Conservation (phyloP, 345 rosid species). For the Pistacia atlantica region DNA sequence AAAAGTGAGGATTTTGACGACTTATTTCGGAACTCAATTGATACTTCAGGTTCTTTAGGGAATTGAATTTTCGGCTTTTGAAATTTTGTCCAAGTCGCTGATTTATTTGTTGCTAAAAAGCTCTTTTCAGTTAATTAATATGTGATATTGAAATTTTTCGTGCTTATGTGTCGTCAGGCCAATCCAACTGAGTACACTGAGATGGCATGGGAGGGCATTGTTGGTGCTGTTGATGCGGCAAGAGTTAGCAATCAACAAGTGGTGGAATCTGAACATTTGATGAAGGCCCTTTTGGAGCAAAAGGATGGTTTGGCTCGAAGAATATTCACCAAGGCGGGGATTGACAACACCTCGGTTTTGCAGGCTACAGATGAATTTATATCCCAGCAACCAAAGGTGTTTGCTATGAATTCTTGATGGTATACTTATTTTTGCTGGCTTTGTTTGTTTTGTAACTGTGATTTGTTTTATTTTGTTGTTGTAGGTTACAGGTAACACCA, state of each 20-base stretch:
- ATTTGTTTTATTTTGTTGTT: neutral
- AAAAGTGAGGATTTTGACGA: neutral
- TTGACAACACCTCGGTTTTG: conserved; percentile 67
- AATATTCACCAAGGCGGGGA: conserved; percentile 73
- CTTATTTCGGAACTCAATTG: neutral
- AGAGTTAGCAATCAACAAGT: conserved; percentile 60
- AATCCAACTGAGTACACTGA: conserved; percentile 73
- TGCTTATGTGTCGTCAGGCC: conserved; percentile 28
- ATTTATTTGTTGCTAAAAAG: neutral
- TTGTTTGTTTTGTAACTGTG: neutral
- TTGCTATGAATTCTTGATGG: conserved; percentile 1
- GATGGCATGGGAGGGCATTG: conserved; percentile 89
- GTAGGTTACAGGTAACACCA: conserved; percentile 71
- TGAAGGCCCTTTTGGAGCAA: conserved; percentile 93
- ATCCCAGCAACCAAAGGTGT: conserved; percentile 73
- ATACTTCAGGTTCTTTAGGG: neutral
- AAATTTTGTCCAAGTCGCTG: neutral
- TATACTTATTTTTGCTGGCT: neutral
- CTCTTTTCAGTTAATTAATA: too few relatives aligned
- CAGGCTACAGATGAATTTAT: conserved; percentile 69
- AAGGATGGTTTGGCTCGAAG: conserved; percentile 86
- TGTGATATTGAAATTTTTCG: neutral
- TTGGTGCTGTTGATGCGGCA: conserved; percentile 75
- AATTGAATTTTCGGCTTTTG: neutral
- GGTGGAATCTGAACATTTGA: conserved; percentile 85